Conservation (phyloP, 2,329 filamentous ascomycete species). For the Colletotrichum noveboracense region DNA sequence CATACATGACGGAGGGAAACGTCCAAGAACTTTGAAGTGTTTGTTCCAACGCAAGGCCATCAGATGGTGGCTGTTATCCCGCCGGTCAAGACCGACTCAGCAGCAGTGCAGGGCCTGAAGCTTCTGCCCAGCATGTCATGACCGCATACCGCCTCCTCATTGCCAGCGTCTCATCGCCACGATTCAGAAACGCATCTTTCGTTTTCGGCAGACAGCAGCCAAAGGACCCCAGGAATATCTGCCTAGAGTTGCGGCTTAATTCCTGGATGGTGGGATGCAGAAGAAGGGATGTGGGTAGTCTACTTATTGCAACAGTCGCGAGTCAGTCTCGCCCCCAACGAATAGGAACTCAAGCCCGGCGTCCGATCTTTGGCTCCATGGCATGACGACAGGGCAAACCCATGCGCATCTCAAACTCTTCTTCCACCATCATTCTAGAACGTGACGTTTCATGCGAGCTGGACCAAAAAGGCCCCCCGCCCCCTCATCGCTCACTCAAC, state of each 20-base stretch:
- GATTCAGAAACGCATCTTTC: not conserved
- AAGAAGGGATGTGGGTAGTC: not conserved
- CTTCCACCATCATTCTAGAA: constrained; percentile 11
- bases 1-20: not conserved
- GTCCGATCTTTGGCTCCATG: not conserved
- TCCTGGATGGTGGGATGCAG: not conserved
- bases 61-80: not conserved
- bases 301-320: not conserved
- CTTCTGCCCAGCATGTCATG: not conserved
- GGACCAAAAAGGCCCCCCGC: too few relatives aligned
- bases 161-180: not conserved
- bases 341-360: not conserved
- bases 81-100: not conserved
- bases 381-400: not conserved
- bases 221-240: not conserved
- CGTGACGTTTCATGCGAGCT: constrained; percentile 13
- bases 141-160: not conserved
- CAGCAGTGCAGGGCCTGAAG: not conserved
- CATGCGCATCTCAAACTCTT: constrained; percentile 7
- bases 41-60: not conserved
- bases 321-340: not conserved
- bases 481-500: not conserved
- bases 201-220: not conserved
- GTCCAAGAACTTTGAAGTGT: not conserved
- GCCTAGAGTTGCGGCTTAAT: not conserved